These are phyloP conservation scores for Triticum aestivum DNA, from an alignment of 176 grass and related monocot genomes.

Conservation along the genomic window DNA sequence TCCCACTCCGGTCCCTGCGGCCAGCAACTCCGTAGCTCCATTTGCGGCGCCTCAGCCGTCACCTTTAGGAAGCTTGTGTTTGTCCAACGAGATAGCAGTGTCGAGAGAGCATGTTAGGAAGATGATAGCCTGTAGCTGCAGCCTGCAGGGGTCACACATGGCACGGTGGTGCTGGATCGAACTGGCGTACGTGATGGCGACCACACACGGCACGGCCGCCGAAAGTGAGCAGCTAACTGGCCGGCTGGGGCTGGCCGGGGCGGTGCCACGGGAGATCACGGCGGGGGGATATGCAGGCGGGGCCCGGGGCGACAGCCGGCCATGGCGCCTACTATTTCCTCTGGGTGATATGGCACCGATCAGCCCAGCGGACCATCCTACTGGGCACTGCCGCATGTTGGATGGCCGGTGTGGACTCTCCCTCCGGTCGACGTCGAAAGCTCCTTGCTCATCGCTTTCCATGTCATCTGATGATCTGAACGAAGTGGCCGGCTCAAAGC, in stretches of 20 bases:
- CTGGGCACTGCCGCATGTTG: conserved; percentile 15
- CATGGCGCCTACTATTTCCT: conserved; percentile 19
- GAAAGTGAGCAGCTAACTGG: not conserved
- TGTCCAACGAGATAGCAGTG: too few relatives aligned
- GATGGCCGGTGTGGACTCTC: conserved; percentile 24
- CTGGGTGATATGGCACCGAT: conserved; percentile 23
- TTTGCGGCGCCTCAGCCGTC: too few relatives aligned
- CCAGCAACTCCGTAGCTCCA: not conserved
- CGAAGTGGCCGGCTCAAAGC: conserved; percentile 22
- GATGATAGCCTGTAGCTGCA: too few relatives aligned
- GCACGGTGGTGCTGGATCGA: not conserved
- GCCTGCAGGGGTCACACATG: too few relatives aligned
- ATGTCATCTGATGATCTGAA: not conserved
- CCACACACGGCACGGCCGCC: not conserved
- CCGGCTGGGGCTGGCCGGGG: too few relatives aligned
- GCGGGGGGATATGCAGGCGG: not conserved
- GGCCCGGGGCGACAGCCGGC: conserved; percentile 36
- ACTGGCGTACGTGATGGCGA: not conserved
- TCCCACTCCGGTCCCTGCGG: not conserved
- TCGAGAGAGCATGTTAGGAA: too few relatives aligned
- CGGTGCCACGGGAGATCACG: conserved; percentile 21
- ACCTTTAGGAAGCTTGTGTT: too few relatives aligned
- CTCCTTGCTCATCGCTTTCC: conserved; percentile 1
- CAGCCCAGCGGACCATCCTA: conserved; percentile 9
- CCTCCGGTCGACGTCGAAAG: too few relatives aligned